Percentiles rank a stretch among this genome's conserved stretches.
Evolutionary conservation across 2,329 filamentous ascomycete species (phyloP).

Genomic region (Aspergillus japonicus): DNA sequence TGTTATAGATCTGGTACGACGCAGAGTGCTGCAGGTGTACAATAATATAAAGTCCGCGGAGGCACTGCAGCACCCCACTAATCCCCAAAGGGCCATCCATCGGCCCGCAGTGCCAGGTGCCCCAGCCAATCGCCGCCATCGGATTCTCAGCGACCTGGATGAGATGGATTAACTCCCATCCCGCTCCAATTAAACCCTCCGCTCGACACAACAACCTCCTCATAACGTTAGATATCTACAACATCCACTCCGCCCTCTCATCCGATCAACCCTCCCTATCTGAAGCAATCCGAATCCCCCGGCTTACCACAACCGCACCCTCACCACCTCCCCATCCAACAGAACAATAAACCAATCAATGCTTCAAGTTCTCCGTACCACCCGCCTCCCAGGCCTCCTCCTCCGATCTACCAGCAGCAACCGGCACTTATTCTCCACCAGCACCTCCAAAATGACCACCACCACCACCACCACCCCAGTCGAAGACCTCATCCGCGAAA

Average conservation of each 20-base stretch:
- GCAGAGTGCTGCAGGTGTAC: too few species aligned
- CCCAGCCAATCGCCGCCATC: slow-evolving; percentile 6
- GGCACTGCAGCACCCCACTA: neutral
- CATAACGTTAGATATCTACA: neutral
- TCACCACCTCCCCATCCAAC: neutral
- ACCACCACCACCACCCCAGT: slow-evolving; percentile 75
- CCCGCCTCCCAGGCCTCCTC: slow-evolving; percentile 23
- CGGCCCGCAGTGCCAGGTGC: neutral
- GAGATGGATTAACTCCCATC: neutral
- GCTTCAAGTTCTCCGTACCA: slow-evolving; percentile 21
- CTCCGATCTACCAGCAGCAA: slow-evolving; percentile 14
- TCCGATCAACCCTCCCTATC: neutral
- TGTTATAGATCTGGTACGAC: too few species aligned
- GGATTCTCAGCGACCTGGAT: neutral
- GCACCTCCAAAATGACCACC: slow-evolving; percentile 58
- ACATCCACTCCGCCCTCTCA: neutral
- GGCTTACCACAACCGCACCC: neutral
- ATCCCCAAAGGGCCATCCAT: slow-evolving; percentile 12
- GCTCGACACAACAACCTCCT: neutral
- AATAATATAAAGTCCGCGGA: neutral
- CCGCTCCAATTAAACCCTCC: neutral
- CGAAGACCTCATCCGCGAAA: slow-evolving; percentile 78
- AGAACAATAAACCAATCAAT: slow-evolving; percentile 18
- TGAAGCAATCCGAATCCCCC: neutral
- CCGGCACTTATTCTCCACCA: slow-evolving; percentile 34